These are phyloP conservation scores for Plasmodium adleri DNA, from an alignment of 169 alveolate genomes.

Conservation along the genomic window DNA sequence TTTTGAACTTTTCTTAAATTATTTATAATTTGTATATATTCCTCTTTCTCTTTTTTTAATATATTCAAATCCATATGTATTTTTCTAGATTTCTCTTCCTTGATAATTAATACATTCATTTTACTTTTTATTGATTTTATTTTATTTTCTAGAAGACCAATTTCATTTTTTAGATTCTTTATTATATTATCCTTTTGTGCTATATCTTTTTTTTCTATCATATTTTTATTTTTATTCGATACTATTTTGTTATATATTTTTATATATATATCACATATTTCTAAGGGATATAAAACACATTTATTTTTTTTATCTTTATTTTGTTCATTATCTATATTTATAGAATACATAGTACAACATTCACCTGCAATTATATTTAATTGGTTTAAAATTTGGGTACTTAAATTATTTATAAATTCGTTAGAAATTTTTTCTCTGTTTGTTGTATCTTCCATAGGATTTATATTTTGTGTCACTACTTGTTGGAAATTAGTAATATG, in stretches of 20 bases:
- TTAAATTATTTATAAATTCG: not conserved
- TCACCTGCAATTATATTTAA: not conserved
- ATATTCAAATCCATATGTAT: constrained; percentile 32
- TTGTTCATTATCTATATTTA: constrained; percentile 1
- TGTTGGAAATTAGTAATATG: constrained; percentile 1
- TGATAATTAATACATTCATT: constrained; percentile 28
- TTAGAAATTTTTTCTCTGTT: not conserved
- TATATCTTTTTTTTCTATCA: not conserved
- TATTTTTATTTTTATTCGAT: constrained; percentile 7
- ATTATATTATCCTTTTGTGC: constrained; percentile 19
- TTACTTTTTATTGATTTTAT: constrained; percentile 19
- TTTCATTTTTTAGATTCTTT: constrained; percentile 19
- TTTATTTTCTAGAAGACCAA: not conserved
- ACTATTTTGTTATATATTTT: constrained; percentile 11
- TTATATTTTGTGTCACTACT: constrained; percentile 1
- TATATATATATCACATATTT: constrained; percentile 29
- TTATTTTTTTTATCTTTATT: constrained; percentile 3
- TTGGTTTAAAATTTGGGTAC: constrained; percentile 21
- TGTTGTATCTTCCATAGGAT: not conserved
- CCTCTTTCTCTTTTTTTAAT: constrained; percentile 53
- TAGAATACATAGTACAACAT: too few relatives aligned
- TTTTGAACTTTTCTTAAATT: constrained; percentile 42
- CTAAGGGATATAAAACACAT: constrained; percentile 11
- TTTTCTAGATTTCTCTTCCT: constrained; percentile 60
- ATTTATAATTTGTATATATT: constrained; percentile 26